These are phyloP conservation scores for Mangifera indica DNA, from an alignment of 345 rosid species.

Conservation along the genomic window DNA sequence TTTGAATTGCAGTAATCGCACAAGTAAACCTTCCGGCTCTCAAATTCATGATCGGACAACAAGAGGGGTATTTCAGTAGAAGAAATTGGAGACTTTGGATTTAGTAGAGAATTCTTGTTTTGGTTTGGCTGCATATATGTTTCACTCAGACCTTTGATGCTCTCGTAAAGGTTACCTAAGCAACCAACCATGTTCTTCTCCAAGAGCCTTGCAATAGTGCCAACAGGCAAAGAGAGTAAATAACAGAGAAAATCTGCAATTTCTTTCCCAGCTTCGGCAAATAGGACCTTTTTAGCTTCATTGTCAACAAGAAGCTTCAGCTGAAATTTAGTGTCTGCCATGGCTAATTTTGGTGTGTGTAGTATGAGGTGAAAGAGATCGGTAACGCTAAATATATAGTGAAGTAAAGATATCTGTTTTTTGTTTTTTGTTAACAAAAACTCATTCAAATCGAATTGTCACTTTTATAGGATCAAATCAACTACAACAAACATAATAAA, in stretches of 20 bases:
- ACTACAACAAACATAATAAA: too few species aligned
- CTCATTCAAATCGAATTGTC: too few species aligned
- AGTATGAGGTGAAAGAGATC: too few species aligned
- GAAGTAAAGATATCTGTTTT: too few species aligned
- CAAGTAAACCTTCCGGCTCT: neutral
- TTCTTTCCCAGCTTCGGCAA: constrained; percentile 16
- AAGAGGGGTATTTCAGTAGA: neutral
- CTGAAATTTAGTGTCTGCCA: neutral
- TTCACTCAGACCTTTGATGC: neutral
- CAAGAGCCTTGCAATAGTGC: neutral
- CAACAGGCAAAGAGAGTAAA: constrained; percentile 25
- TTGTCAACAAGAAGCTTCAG: constrained; percentile 23
- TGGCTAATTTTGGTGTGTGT: too few species aligned
- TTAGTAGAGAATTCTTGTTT: neutral
- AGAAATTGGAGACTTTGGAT: neutral
- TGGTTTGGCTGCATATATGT: neutral
- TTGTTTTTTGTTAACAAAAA: too few species aligned
- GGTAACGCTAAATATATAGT: too few species aligned
- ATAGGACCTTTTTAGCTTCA: constrained; percentile 7
- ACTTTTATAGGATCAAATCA: too few species aligned
- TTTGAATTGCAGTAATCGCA: fast-evolving
- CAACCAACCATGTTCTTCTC: constrained; percentile 14
- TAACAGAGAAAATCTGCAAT: constrained; percentile 22
- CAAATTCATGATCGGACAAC: neutral
- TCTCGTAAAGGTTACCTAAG: neutral